phyloP scores from a whole-genome alignment of 108 stramenopile genomes.

The Cyclotella sp. region DNA sequence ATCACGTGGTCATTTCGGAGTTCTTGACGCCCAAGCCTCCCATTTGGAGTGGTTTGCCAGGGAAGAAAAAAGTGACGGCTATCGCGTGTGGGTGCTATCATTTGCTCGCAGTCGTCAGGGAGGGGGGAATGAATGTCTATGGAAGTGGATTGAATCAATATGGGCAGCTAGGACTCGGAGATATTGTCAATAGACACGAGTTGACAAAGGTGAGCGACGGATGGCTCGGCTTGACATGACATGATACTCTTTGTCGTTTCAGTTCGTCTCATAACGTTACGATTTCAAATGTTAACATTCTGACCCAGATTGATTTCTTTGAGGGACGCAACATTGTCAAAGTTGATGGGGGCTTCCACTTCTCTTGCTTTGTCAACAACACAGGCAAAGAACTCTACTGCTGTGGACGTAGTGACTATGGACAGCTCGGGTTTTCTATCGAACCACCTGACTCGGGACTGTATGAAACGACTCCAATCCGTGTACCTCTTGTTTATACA shows the following conservation, averaged over 20 bases:
- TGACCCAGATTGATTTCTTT: conserved; percentile 57
- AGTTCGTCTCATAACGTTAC: conserved; percentile 1
- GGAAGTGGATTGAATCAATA: conserved; percentile 88
- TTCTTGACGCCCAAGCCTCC: conserved; percentile 67
- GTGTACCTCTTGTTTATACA: conserved; percentile 55
- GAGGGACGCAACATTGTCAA: conserved; percentile 60
- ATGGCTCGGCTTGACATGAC: neutral
- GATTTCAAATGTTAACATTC: conserved; percentile 10
- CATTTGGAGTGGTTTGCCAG: conserved; percentile 15
- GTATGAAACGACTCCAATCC: conserved; percentile 43
- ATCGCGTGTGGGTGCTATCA: conserved; percentile 89
- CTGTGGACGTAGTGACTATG: conserved; percentile 89
- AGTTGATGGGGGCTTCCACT: conserved; percentile 78
- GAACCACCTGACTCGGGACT: conserved; percentile 38
- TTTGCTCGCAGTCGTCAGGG: conserved; percentile 76
- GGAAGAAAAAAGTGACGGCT: conserved; percentile 47
- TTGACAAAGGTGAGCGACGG: conserved; percentile 39
- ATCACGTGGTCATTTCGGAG: conserved; percentile 37
- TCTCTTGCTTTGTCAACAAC: conserved; percentile 69
- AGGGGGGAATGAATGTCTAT: conserved; percentile 58
- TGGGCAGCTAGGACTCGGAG: conserved; percentile 92
- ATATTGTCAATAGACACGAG: conserved; percentile 39
- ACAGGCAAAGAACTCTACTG: conserved; percentile 69
- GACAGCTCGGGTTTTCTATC: conserved; percentile 76
- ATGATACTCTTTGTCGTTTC: neutral